These are phyloP conservation scores for Polytolypa hystricis DNA, from an alignment of 2,329 filamentous ascomycete genomes.

Conservation along the genomic window DNA sequence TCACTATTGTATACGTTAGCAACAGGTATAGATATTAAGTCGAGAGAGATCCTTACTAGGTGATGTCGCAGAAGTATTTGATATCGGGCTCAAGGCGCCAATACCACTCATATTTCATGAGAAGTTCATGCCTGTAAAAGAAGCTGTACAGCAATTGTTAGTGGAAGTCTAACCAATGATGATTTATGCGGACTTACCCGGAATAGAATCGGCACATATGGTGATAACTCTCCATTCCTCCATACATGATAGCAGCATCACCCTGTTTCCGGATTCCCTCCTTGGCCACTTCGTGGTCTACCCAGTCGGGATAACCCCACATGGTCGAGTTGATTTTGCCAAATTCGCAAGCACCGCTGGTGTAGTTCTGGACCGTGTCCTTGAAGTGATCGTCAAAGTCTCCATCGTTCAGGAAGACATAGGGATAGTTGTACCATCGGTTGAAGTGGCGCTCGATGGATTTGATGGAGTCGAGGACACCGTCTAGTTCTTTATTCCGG, in stretches of 20 bases:
- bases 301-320: constrained; percentile 97
- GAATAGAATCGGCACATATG: constrained; percentile 99
- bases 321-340: constrained; percentile 81
- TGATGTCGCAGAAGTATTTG: constrained; percentile 99
- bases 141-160: constrained; percentile 44
- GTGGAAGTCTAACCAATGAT: constrained; percentile 3
- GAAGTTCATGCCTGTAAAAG: constrained; percentile 93
- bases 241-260: constrained; percentile 97
- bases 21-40: background rate
- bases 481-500: constrained; percentile 90
- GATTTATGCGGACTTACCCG: constrained; percentile 49
- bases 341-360: constrained; percentile 79
- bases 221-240: constrained; percentile 96
- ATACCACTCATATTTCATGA: constrained; percentile 98
- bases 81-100: constrained; percentile 98
- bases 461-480: constrained; percentile 92
- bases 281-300: constrained; percentile 82
- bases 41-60: constrained; percentile 57
- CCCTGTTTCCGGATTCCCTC: constrained; percentile 96
- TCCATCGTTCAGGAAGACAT: constrained; percentile 94
- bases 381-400: constrained; percentile 95
- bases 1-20: constrained; percentile 49
- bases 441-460: constrained; percentile 99
- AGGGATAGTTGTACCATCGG: constrained; percentile 96
- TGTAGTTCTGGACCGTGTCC: constrained; percentile 77